Evolutionary conservation across 176 grass and related monocot genomes (phyloP), one percentile per base, ranked within the genome.

Genomic region (Saccharum officinarum): DNA sequence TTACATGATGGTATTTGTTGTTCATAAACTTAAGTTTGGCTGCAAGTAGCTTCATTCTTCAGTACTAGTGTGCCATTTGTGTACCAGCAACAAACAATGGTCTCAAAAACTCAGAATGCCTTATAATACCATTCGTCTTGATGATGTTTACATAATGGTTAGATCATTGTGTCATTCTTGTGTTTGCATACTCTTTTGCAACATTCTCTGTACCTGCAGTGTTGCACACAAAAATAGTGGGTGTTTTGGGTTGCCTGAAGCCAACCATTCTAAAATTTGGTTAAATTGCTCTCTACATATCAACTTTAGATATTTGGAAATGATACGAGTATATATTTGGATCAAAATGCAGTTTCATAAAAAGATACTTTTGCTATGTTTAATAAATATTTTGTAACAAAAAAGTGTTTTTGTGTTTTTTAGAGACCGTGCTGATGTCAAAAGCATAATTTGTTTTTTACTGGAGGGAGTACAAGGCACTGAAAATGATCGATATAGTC

Each of bases 1-100:
- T 71, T 18, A 38, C 84, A 80, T 86, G 20, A 9, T 63, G 76
- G 16, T 82, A 55, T 73, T 33, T 52, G 49, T 67, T 69, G 55
- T 63, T 50, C 11, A 81, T 68, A 57, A 52, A 68, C 22, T 39
- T 11, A 67, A 66, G 62, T 80, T 81, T 62, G 22, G 11, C 25
- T 83, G 47, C 66, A 70, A 26, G 17, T 61, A 77, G 22, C 31
- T 40, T 49, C 13, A 14, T 22, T 76, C 60, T 84, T 75, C 70
- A 49, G 13, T 75, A 22, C 54, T 60, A 23, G 22, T 60, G 22
- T 60, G 57, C 9, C 57, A 60, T 0, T 60, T 23, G 57, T 60
- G 57, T 59, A 10, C 57, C 57, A 60, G 57, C 57, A 60, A 23
- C 54, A 60, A 60, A 60, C 22, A 60, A 60, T 60, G 57, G 57